Conservation (phyloP, 1,284 basidiomycete genomes). For the Trichosporon sp. region DNA sequence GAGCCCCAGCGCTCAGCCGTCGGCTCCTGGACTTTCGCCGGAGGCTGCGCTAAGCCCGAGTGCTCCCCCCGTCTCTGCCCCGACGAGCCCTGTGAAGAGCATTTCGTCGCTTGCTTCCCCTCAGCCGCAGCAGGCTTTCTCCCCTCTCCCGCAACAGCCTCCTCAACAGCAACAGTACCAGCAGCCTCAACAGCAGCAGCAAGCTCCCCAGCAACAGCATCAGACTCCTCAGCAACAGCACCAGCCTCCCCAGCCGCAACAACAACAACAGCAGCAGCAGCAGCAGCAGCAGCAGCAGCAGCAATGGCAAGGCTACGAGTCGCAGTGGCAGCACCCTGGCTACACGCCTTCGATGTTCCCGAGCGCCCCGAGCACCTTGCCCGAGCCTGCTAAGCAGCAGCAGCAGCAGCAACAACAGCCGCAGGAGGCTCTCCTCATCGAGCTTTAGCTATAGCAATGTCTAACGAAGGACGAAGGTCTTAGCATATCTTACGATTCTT, state of each 20-base stretch:
- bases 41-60: neutral
- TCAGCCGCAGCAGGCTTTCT: neutral
- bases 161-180: slow-evolving; percentile 5
- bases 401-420: slow-evolving; percentile 64
- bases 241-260: slow-evolving; percentile 10
- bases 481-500: neutral
- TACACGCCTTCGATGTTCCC: slow-evolving; percentile 19
- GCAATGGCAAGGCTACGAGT: slow-evolving; percentile 20
- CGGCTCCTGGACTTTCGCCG: neutral
- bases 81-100: neutral
- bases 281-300: slow-evolving; percentile 19
- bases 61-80: neutral
- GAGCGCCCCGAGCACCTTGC: slow-evolving; percentile 57
- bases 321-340: slow-evolving; percentile 10
- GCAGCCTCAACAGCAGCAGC: slow-evolving; percentile 16
- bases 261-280: slow-evolving; percentile 12
- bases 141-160: neutral
- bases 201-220: slow-evolving; percentile 7
- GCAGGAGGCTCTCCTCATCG: slow-evolving; percentile 77
- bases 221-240: slow-evolving; percentile 13
- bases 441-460: slow-evolving; percentile 26
- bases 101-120: neutral
- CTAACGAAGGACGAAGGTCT: neutral
- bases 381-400: slow-evolving; percentile 50
- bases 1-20: slow-evolving; percentile 3